Base-by-base conservation (phyloP, 208 protist genomes). In the Wallacemonas collosoma region DNA sequence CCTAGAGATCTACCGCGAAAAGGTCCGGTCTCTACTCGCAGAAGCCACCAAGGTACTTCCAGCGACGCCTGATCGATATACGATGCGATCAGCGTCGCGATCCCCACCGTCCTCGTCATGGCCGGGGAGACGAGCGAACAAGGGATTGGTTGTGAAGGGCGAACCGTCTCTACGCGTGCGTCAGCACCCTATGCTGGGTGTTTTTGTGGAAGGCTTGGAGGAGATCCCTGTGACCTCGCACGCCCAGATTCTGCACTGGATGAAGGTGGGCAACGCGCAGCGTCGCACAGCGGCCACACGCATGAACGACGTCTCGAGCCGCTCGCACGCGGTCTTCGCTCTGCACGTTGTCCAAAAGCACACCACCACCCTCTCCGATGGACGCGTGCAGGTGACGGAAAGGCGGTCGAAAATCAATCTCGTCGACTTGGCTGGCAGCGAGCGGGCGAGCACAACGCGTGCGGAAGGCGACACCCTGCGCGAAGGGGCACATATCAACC, bases 261-360 rank as follows among this genome's bases (percentile, higher is more conserved):
- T 98, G 73, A 54, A 72, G 40, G 64, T 75, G 36, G 93, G 91
- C 47, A 95, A 95, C 69, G 56, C 76, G 11, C 64, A 67, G 58
- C 82, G 95, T 1, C 88, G 93, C 77, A 93, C 90, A 5, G 97
- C 93, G 1, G 67, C 77, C 2, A 99, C 98, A 1, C 82, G 87
- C 44, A 98, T 99, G 95, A 99, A 99, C 75, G 89, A 98, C n/a
- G 77, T 80, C 41, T 98, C 91, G 17, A 97, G 88, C 61, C 86
- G 98, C 41, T 98, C 97, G 2, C 98, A 99, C 81, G 98, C 98
- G 38, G 98, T 99, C 57, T 99, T 99, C 75, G 71, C 89, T 2
- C 80, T 99, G 44, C 79, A 82, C 50, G 63, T 98, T 11, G 44
- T 93, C 12, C 88, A 94, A 66, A 81, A 82, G 53, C 70, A 75